These are phyloP conservation scores for Lagerstroemia speciosa DNA, from an alignment of 345 rosid genomes.

Conservation along the genomic window DNA sequence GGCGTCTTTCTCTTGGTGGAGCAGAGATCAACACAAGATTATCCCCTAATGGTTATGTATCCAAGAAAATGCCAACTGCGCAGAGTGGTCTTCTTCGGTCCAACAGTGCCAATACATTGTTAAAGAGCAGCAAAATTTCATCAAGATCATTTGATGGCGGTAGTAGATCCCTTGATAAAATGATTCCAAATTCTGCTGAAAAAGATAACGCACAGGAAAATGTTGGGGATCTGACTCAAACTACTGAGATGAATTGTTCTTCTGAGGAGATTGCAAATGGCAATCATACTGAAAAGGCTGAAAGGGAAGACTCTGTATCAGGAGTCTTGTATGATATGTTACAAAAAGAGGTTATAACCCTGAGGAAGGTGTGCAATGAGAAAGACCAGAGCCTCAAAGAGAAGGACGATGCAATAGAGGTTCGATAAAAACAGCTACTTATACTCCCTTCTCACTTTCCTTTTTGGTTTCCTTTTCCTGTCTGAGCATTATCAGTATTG, in stretches of 20 bases:
- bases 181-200: constrained; percentile 13
- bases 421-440: constrained; percentile 2
- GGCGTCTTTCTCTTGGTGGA: constrained; percentile 35
- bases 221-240: constrained; percentile 8
- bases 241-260: constrained; percentile 4
- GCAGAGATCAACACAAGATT: constrained; percentile 19
- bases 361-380: constrained; percentile 32
- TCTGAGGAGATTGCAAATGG: constrained; percentile 14
- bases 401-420: constrained; percentile 38
- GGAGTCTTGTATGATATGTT: constrained; percentile 36
- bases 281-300: constrained; percentile 16
- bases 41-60: constrained; percentile 21
- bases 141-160: constrained; percentile 32
- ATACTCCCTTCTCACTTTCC: not conserved
- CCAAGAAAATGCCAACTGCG: constrained; percentile 17
- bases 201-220: constrained; percentile 9
- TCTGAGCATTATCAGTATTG: not conserved
- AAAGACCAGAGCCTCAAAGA: constrained; percentile 35
- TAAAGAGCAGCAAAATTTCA: constrained; percentile 21
- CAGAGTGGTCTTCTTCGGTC: constrained; percentile 16
- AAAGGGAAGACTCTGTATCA: constrained; percentile 25
- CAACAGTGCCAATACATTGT: constrained; percentile 21
- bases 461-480: not conserved
- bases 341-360: constrained; percentile 31
- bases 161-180: constrained; percentile 20